These are phyloP conservation scores for Phlebopus sp. DNA, from an alignment of 1,284 basidiomycete genomes.

Conservation along the genomic window DNA sequence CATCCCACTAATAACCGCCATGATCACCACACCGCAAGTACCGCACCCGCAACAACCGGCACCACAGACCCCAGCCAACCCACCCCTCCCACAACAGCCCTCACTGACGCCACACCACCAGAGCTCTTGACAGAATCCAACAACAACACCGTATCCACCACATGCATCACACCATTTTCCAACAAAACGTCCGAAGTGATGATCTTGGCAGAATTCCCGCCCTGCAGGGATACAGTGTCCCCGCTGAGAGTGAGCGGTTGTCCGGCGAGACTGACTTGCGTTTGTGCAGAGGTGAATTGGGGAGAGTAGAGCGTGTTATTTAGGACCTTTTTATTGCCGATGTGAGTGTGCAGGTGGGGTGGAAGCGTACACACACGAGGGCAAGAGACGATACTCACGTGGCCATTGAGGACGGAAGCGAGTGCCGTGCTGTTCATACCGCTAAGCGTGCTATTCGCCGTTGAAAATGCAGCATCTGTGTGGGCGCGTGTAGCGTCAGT, in stretches of 20 bases:
- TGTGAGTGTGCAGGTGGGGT: too few species aligned
- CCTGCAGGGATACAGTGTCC: conserved; percentile 51
- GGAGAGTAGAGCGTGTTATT: too few species aligned
- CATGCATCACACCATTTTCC: conserved; percentile 68
- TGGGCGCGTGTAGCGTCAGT: background rate
- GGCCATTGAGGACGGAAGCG: background rate
- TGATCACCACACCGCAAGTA: too few species aligned
- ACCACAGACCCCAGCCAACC: too few species aligned
- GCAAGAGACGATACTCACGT: background rate
- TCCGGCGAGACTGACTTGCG: conserved; percentile 37
- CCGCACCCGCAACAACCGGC: too few species aligned
- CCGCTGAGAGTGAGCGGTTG: conserved; percentile 54
- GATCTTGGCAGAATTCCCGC: conserved; percentile 50
- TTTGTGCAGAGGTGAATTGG: too few species aligned
- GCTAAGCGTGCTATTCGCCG: background rate
- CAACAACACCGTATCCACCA: conserved; percentile 59
- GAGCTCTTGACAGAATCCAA: too few species aligned
- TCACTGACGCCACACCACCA: too few species aligned
- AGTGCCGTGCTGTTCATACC: background rate
- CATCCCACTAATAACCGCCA: too few species aligned
- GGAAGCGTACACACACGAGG: too few species aligned
- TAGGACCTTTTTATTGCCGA: too few species aligned
- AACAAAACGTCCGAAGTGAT: conserved; percentile 60
- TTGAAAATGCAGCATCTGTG: background rate
- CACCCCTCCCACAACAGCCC: too few species aligned